Evolutionary conservation across 2,329 filamentous ascomycete species (phyloP).

Genomic region (Colletotrichum viniferum): DNA sequence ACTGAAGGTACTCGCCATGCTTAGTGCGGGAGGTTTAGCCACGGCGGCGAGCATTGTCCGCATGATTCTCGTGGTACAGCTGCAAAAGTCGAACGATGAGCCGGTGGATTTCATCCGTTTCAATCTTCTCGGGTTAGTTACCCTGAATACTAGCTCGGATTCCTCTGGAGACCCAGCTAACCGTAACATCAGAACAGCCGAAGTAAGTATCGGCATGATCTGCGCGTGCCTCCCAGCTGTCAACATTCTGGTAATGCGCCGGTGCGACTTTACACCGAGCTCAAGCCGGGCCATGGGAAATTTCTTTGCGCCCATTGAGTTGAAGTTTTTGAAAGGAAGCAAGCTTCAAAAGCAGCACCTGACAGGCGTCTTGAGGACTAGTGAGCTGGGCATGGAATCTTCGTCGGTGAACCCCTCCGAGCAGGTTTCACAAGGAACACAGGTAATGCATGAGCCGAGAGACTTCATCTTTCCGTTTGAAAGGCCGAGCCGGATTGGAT

Average conservation of each 20-base stretch:
- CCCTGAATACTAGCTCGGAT: background rate
- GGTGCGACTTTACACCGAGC: background rate
- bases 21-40: conserved; percentile 34
- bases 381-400: background rate
- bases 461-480: background rate
- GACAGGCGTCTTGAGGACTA: background rate
- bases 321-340: conserved; percentile 12
- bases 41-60: conserved; percentile 35
- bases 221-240: conserved; percentile 34
- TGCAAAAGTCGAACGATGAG: conserved; percentile 27
- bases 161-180: background rate
- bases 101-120: conserved; percentile 17
- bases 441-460: background rate
- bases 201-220: conserved; percentile 34
- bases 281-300: background rate
- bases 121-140: conserved; percentile 17
- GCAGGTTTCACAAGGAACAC: background rate
- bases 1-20: conserved; percentile 31
- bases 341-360: conserved; percentile 3
- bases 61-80: conserved; percentile 25
- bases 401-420: background rate
- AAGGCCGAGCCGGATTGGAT: background rate
- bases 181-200: conserved; percentile 26
- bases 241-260: conserved; percentile 16
- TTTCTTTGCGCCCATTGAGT: background rate